Evolutionary conservation across 139 green algal genomes (phyloP).

Genomic region (Coelastrella sp.): DNA sequence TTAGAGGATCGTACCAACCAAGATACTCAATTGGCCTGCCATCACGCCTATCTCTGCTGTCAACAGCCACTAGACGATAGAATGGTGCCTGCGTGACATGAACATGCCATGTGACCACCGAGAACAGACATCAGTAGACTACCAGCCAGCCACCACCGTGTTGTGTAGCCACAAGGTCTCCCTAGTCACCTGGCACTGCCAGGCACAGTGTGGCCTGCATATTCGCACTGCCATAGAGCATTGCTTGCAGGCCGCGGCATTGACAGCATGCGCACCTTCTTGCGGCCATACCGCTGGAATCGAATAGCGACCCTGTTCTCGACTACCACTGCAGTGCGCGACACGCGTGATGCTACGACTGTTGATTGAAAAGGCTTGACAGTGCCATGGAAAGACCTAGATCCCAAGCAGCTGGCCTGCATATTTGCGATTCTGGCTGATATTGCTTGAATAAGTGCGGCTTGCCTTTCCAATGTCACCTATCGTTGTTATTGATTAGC

Average conservation of each 20-base stretch:
- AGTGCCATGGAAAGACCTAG: constrained; percentile 48
- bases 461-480: neutral
- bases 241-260: neutral
- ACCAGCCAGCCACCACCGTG: neutral
- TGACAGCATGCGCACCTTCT: constrained; percentile 67
- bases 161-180: too few relatives aligned
- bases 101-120: constrained; percentile 44
- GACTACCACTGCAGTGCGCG: constrained; percentile 51
- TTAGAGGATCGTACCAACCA: constrained; percentile 86
- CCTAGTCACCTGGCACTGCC: too few relatives aligned
- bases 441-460: neutral
- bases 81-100: constrained; percentile 68
- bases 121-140: too few relatives aligned
- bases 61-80: constrained; percentile 91
- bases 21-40: constrained; percentile 89
- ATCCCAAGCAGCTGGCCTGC: constrained; percentile 32
- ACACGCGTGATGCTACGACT: constrained; percentile 18
- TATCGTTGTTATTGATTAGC: neutral
- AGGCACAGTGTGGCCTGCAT: too few relatives aligned
- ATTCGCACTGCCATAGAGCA: too few relatives aligned
- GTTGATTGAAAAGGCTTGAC: constrained; percentile 47
- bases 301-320: constrained; percentile 86
- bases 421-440: constrained; percentile 8
- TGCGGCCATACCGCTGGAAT: constrained; percentile 91
- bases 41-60: constrained; percentile 86